Conservation (phyloP, 163 green algal species). For the Chlamydomonas reinhardtii region DNA sequence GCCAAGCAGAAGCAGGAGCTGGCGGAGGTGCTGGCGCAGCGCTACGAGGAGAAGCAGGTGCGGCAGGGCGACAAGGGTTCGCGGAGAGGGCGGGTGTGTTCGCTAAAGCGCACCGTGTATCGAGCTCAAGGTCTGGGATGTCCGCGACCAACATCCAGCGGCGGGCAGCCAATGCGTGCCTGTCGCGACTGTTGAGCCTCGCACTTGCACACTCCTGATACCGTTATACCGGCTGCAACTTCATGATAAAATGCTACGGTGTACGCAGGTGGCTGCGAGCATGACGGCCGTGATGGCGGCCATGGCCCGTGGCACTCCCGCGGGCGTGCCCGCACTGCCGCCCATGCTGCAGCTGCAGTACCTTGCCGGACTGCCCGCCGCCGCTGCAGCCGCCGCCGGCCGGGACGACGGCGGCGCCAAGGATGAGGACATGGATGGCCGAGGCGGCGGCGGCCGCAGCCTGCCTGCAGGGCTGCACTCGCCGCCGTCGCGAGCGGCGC, state of each 20-base stretch:
- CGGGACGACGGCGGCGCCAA: neutral
- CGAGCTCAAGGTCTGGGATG: too few species aligned
- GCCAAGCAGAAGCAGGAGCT: slow-evolving; percentile 51
- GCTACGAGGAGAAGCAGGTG: slow-evolving; percentile 43
- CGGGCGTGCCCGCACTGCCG: neutral
- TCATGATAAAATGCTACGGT: too few species aligned
- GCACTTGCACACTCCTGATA: too few species aligned
- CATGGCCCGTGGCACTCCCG: slow-evolving; percentile 1
- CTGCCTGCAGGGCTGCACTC: slow-evolving; percentile 29
- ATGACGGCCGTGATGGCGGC: slow-evolving; percentile 17
- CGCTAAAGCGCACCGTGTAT: too few species aligned
- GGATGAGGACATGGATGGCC: neutral
- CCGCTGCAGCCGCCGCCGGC: neutral
- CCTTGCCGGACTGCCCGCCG: neutral
- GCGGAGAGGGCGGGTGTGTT: neutral
- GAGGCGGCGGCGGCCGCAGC: neutral
- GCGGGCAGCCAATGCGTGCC: too few species aligned
- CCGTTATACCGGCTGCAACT: too few species aligned
- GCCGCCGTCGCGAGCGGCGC: slow-evolving; percentile 23
- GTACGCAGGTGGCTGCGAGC: slow-evolving; percentile 23
- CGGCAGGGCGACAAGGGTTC: neutral
- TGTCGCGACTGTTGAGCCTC: too few species aligned
- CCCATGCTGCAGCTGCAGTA: slow-evolving; percentile 45
- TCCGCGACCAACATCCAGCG: too few species aligned
- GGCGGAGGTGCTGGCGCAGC: slow-evolving; percentile 41